Evolutionary conservation across 805 yeast genomes (phyloP).

Genomic region (Cyberlindnera xishuangbannaensis): DNA sequence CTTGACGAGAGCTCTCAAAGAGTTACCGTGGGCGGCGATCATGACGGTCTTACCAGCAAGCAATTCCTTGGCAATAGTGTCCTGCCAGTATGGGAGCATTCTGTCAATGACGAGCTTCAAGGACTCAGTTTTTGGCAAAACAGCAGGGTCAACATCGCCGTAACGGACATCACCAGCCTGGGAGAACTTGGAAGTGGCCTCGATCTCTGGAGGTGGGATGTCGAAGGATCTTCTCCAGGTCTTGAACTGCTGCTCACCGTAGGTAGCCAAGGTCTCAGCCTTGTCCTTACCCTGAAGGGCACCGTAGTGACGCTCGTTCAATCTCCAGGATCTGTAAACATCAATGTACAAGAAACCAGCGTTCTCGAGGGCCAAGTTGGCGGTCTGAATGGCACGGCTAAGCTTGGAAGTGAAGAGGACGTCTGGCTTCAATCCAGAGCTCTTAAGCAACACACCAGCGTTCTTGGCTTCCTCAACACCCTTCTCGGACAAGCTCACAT

Average conservation of each 20-base stretch:
- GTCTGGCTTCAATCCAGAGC: slow-evolving; percentile 80
- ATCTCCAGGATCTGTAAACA: slow-evolving; percentile 93
- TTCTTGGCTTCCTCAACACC: slow-evolving; percentile 89
- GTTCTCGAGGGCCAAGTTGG: slow-evolving; percentile 83
- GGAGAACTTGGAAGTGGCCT: slow-evolving; percentile 70
- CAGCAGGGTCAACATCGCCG: slow-evolving; percentile 75
- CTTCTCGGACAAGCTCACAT: slow-evolving; percentile 73
- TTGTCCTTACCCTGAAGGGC: slow-evolving; percentile 98
- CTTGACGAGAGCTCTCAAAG: slow-evolving; percentile 93
- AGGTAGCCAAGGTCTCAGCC: slow-evolving; percentile 82
- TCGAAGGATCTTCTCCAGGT: slow-evolving; percentile 97
- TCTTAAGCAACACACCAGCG: slow-evolving; percentile 90
- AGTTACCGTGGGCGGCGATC: slow-evolving; percentile 97
- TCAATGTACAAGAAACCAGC: slow-evolving; percentile 91
- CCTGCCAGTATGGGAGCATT: slow-evolving; percentile 95
- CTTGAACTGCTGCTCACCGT: slow-evolving; percentile 90
- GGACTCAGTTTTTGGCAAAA: slow-evolving; percentile 91
- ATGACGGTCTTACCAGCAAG: slow-evolving; percentile 84
- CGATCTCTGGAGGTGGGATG: slow-evolving; percentile 91
- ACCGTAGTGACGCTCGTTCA: slow-evolving; percentile 99
- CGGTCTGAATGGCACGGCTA: slow-evolving; percentile 95
- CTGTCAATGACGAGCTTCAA: slow-evolving; percentile 93
- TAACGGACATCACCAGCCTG: slow-evolving; percentile 86
- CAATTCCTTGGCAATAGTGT: slow-evolving; percentile 79
- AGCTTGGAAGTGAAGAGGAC: slow-evolving; percentile 85